Conservation (phyloP, 106 monocot species). For the Dendrobium nobile region DNA sequence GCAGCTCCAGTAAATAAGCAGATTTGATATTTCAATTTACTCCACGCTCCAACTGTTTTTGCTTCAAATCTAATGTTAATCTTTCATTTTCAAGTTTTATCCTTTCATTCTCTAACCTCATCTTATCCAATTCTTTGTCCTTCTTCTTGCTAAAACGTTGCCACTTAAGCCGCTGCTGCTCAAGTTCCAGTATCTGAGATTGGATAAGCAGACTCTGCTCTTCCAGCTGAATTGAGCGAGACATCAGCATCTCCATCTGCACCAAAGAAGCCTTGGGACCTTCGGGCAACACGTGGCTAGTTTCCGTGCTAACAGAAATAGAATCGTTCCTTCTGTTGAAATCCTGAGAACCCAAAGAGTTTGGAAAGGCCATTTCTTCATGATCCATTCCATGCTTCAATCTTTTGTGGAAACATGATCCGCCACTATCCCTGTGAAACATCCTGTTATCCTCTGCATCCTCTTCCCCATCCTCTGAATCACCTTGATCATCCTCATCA, state of each 20-base stretch:
- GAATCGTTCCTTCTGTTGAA: constrained; percentile 8
- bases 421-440: background rate
- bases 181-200: constrained; percentile 51
- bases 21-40: constrained; percentile 7
- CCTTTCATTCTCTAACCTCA: constrained; percentile 61
- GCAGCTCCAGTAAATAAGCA: background rate
- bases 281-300: constrained; percentile 32
- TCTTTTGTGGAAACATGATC: constrained; percentile 27
- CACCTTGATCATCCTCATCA: constrained; percentile 45
- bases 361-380: constrained; percentile 23
- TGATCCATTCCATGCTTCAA: constrained; percentile 21
- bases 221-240: constrained; percentile 40
- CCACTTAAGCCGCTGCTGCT: constrained; percentile 54
- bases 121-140: constrained; percentile 53
- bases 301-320: constrained; percentile 32
- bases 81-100: constrained; percentile 44
- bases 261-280: constrained; percentile 15
- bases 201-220: constrained; percentile 49
- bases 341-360: constrained; percentile 14
- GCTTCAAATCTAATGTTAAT: constrained; percentile 50
- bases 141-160: constrained; percentile 61
- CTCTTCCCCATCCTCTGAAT: constrained; percentile 39
- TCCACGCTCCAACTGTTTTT: constrained; percentile 52
- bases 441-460: constrained; percentile 28
- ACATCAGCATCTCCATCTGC: constrained; percentile 28